Percentiles rank a stretch among this genome's conserved stretches.
Conservation (phyloP, 805 yeast species). For the Yarrowia hollandica region DNA sequence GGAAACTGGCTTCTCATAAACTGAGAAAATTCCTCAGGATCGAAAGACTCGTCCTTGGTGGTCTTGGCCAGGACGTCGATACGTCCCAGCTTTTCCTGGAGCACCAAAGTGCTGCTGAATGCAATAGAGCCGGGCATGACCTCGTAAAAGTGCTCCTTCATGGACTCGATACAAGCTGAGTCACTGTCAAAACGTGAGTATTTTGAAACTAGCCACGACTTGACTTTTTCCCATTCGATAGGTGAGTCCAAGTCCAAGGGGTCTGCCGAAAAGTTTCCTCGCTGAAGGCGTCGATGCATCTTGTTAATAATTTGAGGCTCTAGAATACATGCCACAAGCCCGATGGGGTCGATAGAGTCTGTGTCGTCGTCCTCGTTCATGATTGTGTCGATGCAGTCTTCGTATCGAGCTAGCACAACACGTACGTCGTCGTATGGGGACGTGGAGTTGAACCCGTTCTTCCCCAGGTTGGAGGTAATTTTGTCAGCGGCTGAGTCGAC, state of each 20-base stretch:
- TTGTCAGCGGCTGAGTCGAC: constrained; percentile 14
- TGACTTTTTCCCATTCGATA: constrained; percentile 25
- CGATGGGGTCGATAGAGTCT: constrained; percentile 17
- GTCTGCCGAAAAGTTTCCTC: constrained; percentile 9
- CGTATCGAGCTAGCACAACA: constrained; percentile 17
- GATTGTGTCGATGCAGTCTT: constrained; percentile 11
- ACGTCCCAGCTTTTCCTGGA: constrained; percentile 8
- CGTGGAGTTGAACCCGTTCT: constrained; percentile 22
- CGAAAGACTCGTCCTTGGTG: constrained; percentile 9
- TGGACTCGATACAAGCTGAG: neutral
- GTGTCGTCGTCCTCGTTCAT: neutral
- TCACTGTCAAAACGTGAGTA: constrained; percentile 20
- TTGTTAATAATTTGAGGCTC: constrained; percentile 13
- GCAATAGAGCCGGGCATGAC: constrained; percentile 20
- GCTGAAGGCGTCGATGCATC: constrained; percentile 10
- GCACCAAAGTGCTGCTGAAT: neutral
- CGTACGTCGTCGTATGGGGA: constrained; percentile 17
- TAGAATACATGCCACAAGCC: constrained; percentile 18
- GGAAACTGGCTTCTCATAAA: constrained; percentile 22
- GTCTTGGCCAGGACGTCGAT: constrained; percentile 18
- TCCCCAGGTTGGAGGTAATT: neutral
- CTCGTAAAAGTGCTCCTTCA: constrained; percentile 24
- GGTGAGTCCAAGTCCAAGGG: constrained; percentile 8
- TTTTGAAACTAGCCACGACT: constrained; percentile 18
- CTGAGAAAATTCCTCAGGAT: neutral